A percentile compares a stretch with the other conserved stretches of the same genome.
phyloP scores from a whole-genome alignment of 192 early-diverging fungal species.

The Coemansia sp. region DNA sequence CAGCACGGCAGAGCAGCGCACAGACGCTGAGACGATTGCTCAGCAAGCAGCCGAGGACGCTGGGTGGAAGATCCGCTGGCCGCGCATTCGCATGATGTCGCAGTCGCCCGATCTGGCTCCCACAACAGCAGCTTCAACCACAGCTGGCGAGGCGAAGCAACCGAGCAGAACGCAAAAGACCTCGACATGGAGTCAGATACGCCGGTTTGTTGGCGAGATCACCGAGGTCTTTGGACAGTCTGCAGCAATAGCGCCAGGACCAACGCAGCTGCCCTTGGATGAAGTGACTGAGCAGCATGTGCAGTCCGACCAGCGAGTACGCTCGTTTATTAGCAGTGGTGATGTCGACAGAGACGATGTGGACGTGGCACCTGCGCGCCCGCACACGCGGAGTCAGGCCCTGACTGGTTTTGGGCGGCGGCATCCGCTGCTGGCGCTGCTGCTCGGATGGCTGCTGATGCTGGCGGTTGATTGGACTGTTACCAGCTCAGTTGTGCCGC shows the following conservation, averaged over 20 bases:
- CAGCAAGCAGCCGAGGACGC: slow-evolving; percentile 37
- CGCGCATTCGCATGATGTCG: slow-evolving; percentile 51
- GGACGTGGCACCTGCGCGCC: not conserved
- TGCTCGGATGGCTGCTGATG: slow-evolving; percentile 28
- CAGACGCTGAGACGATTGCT: slow-evolving; percentile 39
- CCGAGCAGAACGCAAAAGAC: not conserved
- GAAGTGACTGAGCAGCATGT: not conserved
- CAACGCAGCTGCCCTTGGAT: slow-evolving; percentile 6
- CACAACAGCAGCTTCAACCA: not conserved
- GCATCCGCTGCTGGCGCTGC: slow-evolving; percentile 22
- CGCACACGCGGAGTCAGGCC: not conserved
- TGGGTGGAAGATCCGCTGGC: slow-evolving; percentile 48
- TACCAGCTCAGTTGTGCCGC: slow-evolving; percentile 27
- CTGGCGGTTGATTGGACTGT: slow-evolving; percentile 33
- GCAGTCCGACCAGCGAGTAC: not conserved
- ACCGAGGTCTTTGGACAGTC: slow-evolving; percentile 40
- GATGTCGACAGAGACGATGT: not conserved
- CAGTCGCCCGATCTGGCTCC: slow-evolving; percentile 40
- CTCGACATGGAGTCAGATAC: slow-evolving; percentile 31
- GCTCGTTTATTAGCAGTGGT: slow-evolving; percentile 9
- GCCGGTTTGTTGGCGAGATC: slow-evolving; percentile 30
- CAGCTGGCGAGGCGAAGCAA: not conserved
- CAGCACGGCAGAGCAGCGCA: not conserved
- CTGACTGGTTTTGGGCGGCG: slow-evolving; percentile 22
- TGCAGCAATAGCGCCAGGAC: not conserved